Evolutionary conservation across 495 filamentous ascomycete genomes (phyloP).

Genomic region (Aspergillus bridgeri): DNA sequence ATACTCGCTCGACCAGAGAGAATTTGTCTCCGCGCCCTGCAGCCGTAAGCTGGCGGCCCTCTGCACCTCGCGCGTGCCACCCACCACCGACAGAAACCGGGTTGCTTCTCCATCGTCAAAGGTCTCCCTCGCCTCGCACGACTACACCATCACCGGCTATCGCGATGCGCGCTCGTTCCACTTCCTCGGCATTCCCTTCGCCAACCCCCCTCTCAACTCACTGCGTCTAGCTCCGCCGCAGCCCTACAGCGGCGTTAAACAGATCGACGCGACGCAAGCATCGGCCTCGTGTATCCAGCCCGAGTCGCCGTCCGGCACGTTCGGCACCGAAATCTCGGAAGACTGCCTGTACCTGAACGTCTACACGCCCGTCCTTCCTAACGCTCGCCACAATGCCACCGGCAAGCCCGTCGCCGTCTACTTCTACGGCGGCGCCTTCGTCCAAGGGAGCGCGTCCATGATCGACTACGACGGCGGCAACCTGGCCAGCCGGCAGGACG

Average conservation of each 20-base stretch:
- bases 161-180: conserved; percentile 53
- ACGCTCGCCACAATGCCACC: neutral
- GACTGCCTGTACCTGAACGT: conserved; percentile 45
- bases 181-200: conserved; percentile 51
- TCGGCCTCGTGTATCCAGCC: conserved; percentile 44
- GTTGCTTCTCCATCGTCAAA: conserved; percentile 20
- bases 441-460: conserved; percentile 34
- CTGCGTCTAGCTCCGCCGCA: conserved; percentile 45
- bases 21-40: conserved; percentile 12
- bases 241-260: conserved; percentile 34
- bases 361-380: conserved; percentile 26
- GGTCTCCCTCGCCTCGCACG: conserved; percentile 29
- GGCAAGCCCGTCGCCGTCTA: conserved; percentile 28
- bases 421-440: conserved; percentile 47
- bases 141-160: conserved; percentile 35
- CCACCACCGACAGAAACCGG: conserved; percentile 22
- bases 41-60: conserved; percentile 18
- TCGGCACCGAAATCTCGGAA: conserved; percentile 31
- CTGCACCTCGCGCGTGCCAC: conserved; percentile 26
- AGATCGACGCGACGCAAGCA: conserved; percentile 40
- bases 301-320: conserved; percentile 8
- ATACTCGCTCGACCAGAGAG: conserved; percentile 13
- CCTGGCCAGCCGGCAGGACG: conserved; percentile 44
- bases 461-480: conserved; percentile 42
- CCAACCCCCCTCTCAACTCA: conserved; percentile 34